Percentiles rank a stretch among this genome's conserved stretches.
phyloP scores from a whole-genome alignment of 352 stramenopile genomes.

The Thalassiosira ordinaria region DNA sequence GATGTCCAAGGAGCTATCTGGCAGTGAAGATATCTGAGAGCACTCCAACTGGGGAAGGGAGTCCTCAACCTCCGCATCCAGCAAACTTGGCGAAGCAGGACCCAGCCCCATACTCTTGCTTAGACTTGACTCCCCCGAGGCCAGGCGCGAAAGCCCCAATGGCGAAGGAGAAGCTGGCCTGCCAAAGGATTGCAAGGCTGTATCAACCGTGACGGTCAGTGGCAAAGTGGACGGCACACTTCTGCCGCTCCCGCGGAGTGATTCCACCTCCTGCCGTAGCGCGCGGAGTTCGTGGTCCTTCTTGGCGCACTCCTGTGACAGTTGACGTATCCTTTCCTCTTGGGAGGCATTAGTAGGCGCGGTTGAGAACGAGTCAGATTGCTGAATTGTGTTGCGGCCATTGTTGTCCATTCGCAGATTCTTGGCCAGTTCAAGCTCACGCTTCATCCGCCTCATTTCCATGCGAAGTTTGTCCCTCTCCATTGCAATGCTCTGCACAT shows the following conservation, averaged over 20 bases:
- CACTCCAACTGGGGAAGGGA: slow-evolving; percentile 47
- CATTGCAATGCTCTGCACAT: slow-evolving; percentile 51
- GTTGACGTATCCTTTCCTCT: slow-evolving; percentile 51
- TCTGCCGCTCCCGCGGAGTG: slow-evolving; percentile 41
- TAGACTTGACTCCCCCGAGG: slow-evolving; percentile 8
- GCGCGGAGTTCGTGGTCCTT: slow-evolving; percentile 58
- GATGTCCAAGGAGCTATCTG: slow-evolving; percentile 32
- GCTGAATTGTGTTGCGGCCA: slow-evolving; percentile 21
- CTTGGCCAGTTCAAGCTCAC: slow-evolving; percentile 60
- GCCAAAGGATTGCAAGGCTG: slow-evolving; percentile 16
- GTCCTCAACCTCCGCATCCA: slow-evolving; percentile 50
- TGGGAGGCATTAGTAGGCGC: slow-evolving; percentile 12
- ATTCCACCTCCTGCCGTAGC: slow-evolving; percentile 56
- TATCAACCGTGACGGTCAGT: slow-evolving; percentile 46
- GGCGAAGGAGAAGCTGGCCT: slow-evolving; percentile 18
- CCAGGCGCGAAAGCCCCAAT: background rate
- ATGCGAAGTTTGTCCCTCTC: slow-evolving; percentile 68
- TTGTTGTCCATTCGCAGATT: no score
- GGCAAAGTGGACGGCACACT: slow-evolving; percentile 42
- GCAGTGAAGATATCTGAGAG: slow-evolving; percentile 38
- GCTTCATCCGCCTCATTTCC: slow-evolving; percentile 58
- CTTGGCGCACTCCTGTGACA: slow-evolving; percentile 43
- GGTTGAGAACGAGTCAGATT: slow-evolving; percentile 26
- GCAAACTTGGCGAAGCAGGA: slow-evolving; percentile 35
- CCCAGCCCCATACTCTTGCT: slow-evolving; percentile 22